Conservation (phyloP, 2,329 filamentous ascomycete genomes). For the Annulohypoxylon truncatum region DNA sequence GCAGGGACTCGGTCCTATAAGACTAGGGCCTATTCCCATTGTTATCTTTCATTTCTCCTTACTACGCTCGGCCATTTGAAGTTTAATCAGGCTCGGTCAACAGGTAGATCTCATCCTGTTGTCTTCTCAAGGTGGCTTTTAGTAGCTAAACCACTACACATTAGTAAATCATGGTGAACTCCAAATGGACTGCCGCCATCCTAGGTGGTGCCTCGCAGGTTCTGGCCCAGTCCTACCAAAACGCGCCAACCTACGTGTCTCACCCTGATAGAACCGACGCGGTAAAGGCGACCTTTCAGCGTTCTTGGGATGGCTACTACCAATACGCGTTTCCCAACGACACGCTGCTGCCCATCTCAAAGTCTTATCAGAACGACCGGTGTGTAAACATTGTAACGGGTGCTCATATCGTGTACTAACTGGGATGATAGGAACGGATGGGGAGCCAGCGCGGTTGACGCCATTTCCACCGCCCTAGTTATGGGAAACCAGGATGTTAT, state of each 20-base stretch:
- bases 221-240: conserved; percentile 30
- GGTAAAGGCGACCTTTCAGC: conserved; percentile 75
- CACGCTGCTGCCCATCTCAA: conserved; percentile 76
- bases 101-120: conserved; percentile 28
- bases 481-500: conserved; percentile 78
- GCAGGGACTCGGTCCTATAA: conserved; percentile 27
- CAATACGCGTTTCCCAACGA: conserved; percentile 82
- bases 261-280: conserved; percentile 63
- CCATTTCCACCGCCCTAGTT: conserved; percentile 80
- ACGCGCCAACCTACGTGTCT: conserved; percentile 43
- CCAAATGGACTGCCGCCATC: conserved; percentile 36
- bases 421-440: conserved; percentile 74
- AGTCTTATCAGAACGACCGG: conserved; percentile 76
- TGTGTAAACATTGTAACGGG: conserved; percentile 52
- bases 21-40: conserved; percentile 25
- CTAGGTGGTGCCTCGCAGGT: conserved; percentile 39
- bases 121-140: conserved; percentile 25
- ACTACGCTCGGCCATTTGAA: conserved; percentile 21
- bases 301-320: conserved; percentile 79
- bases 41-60: conserved; percentile 10
- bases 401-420: conserved; percentile 35
- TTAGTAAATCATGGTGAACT: conserved; percentile 44
- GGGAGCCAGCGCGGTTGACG: conserved; percentile 86
- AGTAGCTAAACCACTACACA: conserved; percentile 27
- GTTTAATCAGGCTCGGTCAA: conserved; percentile 18